Evolutionary conservation across 2,329 filamentous ascomycete genomes (phyloP).

Genomic region (Nannizziopsis arthrosporioides): DNA sequence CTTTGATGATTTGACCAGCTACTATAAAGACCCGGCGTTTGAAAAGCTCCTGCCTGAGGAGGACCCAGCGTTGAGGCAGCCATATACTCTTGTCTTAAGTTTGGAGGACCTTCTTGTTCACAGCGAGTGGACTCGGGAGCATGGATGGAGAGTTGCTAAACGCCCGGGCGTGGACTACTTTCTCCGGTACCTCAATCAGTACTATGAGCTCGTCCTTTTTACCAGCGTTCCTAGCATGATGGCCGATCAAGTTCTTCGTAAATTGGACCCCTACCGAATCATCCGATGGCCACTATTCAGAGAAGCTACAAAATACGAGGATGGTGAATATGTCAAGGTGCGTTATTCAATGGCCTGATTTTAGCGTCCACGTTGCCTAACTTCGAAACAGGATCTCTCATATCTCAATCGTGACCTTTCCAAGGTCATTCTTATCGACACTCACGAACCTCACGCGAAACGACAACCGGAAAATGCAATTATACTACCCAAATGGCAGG

Average conservation of each 20-base stretch:
- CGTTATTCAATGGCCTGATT: no score
- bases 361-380: no score
- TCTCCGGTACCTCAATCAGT: constrained; percentile 87
- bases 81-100: constrained; percentile 85
- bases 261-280: constrained; percentile 88
- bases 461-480: constrained; percentile 96
- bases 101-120: constrained; percentile 90
- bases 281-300: constrained; percentile 91
- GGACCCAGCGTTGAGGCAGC: constrained; percentile 67
- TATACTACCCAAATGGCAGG: constrained; percentile 78
- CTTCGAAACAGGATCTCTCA: constrained; percentile 63
- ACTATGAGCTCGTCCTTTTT: constrained; percentile 96
- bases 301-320: constrained; percentile 93
- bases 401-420: constrained; percentile 93
- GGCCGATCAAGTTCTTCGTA: constrained; percentile 78
- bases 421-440: constrained; percentile 92
- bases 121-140: constrained; percentile 85
- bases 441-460: constrained; percentile 66
- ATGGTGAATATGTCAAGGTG: constrained; percentile 93
- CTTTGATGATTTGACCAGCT: constrained; percentile 62
- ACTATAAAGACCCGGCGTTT: constrained; percentile 94
- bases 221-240: constrained; percentile 75
- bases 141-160: constrained; percentile 92
- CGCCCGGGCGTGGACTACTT: constrained; percentile 95
- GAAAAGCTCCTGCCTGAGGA: constrained; percentile 69